A percentile compares a stretch with the other conserved stretches of the same genome.
These are phyloP conservation scores for Russula foetens DNA, from an alignment of 768 basidiomycete genomes.

Conservation along the genomic window DNA sequence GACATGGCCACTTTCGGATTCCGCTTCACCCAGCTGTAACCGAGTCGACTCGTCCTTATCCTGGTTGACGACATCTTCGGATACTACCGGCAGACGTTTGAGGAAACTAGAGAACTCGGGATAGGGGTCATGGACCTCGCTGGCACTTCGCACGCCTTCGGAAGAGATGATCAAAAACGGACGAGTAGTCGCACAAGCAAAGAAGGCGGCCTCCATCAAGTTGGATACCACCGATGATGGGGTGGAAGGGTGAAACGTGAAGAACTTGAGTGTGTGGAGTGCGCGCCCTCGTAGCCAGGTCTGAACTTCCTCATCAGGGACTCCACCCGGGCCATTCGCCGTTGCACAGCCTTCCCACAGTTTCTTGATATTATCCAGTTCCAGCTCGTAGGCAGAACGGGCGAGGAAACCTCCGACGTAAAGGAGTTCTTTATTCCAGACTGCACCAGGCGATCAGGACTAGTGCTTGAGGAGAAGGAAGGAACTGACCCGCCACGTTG, in stretches of 20 bases:
- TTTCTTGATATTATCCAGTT: conserved; percentile 51
- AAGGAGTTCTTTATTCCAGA: conserved; percentile 88
- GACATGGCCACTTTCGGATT: no score
- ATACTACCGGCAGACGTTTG: conserved; percentile 66
- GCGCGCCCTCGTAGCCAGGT: conserved; percentile 49
- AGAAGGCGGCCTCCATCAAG: conserved; percentile 72
- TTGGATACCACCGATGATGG: conserved; percentile 73
- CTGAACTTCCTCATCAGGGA: conserved; percentile 35
- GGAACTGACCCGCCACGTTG: conserved; percentile 57
- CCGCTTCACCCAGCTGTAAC: no score
- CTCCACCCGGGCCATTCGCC: conserved; percentile 21
- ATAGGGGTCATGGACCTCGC: conserved; percentile 67
- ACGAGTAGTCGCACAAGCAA: conserved; percentile 43
- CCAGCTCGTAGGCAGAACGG: conserved; percentile 78
- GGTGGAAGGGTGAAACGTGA: conserved; percentile 82
- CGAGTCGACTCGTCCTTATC: no score
- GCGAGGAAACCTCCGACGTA: conserved; percentile 77
- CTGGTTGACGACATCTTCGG: conserved; percentile 46
- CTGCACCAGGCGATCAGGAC: conserved; percentile 29
- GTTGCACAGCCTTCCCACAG: conserved; percentile 48
- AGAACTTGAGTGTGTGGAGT: conserved; percentile 80
- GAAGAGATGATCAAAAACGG: conserved; percentile 69
- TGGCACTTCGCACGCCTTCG: conserved; percentile 57
- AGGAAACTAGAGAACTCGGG: conserved; percentile 65
- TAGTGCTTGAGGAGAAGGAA: background rate